Evolutionary conservation across 2,329 filamentous ascomycete species (phyloP).

Genomic region (Pestalotiopsis sp.): DNA sequence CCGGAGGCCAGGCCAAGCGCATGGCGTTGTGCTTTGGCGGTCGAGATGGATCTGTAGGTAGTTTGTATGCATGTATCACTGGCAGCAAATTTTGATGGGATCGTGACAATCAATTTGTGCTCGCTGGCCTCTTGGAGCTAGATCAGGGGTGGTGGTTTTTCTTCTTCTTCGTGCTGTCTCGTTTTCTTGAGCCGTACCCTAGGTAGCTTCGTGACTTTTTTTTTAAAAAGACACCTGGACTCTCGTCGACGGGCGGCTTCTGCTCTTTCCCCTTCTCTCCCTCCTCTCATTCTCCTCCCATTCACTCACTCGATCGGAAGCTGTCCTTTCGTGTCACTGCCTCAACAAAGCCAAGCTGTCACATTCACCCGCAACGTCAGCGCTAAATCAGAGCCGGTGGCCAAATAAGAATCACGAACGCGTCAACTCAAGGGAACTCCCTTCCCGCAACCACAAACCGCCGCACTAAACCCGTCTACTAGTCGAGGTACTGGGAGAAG

Average conservation of each 20-base stretch:
- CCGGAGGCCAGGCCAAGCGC: neutral
- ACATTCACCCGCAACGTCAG: neutral
- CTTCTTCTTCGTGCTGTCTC: neutral
- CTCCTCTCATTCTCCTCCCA: neutral
- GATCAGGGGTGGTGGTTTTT: neutral
- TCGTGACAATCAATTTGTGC: neutral
- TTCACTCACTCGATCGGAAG: neutral
- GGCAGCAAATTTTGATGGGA: neutral
- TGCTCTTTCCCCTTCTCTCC: neutral
- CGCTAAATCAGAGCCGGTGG: neutral
- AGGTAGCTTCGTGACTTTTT: neutral
- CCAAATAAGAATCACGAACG: neutral
- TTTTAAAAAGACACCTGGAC: neutral
- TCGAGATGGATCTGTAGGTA: neutral
- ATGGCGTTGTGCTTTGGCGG: neutral
- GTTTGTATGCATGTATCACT: neutral
- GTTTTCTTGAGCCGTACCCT: neutral
- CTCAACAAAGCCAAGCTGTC: neutral
- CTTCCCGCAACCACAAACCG: neutral
- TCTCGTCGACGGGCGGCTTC: neutral
- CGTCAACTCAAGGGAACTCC: neutral
- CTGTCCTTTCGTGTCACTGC: neutral
- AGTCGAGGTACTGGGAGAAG: neutral
- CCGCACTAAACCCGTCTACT: neutral
- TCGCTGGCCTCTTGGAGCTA: neutral